Evolutionary conservation across 73 alveolate genomes (phyloP).

Genomic region (Paramecium caudatum): DNA sequence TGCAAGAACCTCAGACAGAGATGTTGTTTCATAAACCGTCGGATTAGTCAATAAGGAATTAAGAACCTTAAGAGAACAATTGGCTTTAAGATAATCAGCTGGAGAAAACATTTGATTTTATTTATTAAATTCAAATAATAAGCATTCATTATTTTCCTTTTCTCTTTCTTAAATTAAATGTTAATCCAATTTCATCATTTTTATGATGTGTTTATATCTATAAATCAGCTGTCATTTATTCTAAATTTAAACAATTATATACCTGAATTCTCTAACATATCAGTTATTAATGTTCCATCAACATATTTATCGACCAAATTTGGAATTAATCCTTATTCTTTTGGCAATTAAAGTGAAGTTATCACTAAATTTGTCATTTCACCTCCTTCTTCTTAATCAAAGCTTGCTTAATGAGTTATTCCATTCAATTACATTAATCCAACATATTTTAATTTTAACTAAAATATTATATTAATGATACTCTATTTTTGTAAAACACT

Average conservation of each 20-base stretch:
- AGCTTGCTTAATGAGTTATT: conserved; percentile 24
- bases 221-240: conserved; percentile 65
- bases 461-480: not conserved
- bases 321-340: not conserved
- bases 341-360: conserved; percentile 1
- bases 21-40: conserved; percentile 65
- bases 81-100: conserved; percentile 56
- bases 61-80: conserved; percentile 67
- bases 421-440: conserved; percentile 62
- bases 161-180: conserved; percentile 63
- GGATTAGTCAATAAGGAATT: conserved; percentile 73
- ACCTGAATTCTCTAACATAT: conserved; percentile 15
- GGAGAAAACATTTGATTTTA: conserved; percentile 66
- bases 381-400: conserved; percentile 67
- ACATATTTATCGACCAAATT: not conserved
- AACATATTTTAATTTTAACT: conserved; percentile 62
- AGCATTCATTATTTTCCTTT: conserved; percentile 41
- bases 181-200: conserved; percentile 21
- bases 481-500: conserved; percentile 23
- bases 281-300: not conserved
- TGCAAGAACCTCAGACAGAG: conserved; percentile 68
- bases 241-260: not conserved
- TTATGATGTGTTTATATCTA: conserved; percentile 26
- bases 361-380: conserved; percentile 10
- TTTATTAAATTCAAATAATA: too few species aligned